These are phyloP conservation scores for Myrica gale DNA, from an alignment of 306 rosid genomes.

Conservation along the genomic window DNA sequence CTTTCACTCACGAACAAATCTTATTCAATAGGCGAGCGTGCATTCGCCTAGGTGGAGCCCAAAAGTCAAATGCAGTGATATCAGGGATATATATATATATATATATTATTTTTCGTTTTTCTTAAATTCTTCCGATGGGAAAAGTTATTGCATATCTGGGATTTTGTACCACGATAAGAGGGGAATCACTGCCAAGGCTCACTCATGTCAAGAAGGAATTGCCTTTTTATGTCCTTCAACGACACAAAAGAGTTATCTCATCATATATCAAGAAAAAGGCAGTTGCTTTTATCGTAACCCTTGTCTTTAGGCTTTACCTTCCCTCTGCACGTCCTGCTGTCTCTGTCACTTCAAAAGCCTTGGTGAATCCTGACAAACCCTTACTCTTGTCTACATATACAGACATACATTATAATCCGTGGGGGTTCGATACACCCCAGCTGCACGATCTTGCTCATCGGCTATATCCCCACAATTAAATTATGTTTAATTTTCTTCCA, in stretches of 20 bases:
- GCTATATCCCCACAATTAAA: too few species aligned
- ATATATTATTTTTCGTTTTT: too few species aligned
- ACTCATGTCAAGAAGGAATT: conserved; percentile 24
- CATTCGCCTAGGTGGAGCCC: too few species aligned
- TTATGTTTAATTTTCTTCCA: too few species aligned
- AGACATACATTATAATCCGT: neutral
- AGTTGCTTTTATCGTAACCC: conserved; percentile 20
- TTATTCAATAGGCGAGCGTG: too few species aligned
- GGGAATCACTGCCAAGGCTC: conserved; percentile 18
- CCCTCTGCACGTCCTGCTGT: conserved; percentile 23
- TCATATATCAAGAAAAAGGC: conserved; percentile 28
- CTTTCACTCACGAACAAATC: too few species aligned
- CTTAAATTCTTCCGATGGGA: too few species aligned
- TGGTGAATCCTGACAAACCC: conserved; percentile 6
- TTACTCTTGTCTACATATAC: conserved; percentile 16
- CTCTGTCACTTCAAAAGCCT: conserved; percentile 28
- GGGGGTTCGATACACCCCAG: too few species aligned
- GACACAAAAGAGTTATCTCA: conserved; percentile 18
- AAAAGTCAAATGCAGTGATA: too few species aligned
- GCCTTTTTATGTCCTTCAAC: conserved; percentile 5
- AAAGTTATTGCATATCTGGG: neutral
- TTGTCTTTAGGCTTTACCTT: conserved; percentile 24
- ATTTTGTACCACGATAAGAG: neutral
- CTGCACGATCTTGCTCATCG: too few species aligned
- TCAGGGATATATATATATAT: too few species aligned